Percentiles rank a stretch among this genome's conserved stretches.
These are phyloP conservation scores for Hypoxylon sp. DNA, from an alignment of 2,329 filamentous ascomycete genomes.

Conservation along the genomic window DNA sequence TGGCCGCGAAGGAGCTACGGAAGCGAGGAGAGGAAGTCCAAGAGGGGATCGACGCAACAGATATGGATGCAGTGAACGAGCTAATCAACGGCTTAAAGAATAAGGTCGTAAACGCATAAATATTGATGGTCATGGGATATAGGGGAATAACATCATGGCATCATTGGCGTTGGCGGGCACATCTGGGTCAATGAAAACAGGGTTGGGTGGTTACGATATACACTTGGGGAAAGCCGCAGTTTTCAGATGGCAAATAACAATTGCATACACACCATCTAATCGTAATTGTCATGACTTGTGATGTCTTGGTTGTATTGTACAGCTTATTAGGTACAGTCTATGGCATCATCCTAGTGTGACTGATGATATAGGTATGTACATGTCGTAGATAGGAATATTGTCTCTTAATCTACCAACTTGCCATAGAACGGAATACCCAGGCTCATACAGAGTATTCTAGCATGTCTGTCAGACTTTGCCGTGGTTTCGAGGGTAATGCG, in stretches of 20 bases:
- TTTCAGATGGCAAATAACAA: conserved; percentile 13
- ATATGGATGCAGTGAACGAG: conserved; percentile 89
- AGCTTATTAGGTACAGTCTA: conserved; percentile 47
- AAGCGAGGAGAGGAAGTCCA: conserved; percentile 68
- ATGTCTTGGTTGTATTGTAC: conserved; percentile 45
- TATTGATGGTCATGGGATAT: neutral
- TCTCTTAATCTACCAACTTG: conserved; percentile 66
- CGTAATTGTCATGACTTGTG: conserved; percentile 8
- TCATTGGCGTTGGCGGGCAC: conserved; percentile 42
- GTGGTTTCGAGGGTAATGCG: conserved; percentile 88
- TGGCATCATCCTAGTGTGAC: conserved; percentile 23
- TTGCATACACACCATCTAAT: conserved; percentile 4
- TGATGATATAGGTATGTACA: conserved; percentile 45
- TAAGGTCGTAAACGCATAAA: conserved; percentile 58
- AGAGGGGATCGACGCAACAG: conserved; percentile 78
- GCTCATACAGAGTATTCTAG: conserved; percentile 79
- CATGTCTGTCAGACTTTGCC: conserved; percentile 87
- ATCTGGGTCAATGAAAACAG: conserved; percentile 34
- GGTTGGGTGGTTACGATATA: conserved; percentile 31
- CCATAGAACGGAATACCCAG: conserved; percentile 87
- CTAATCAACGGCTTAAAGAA: conserved; percentile 78
- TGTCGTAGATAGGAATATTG: conserved; percentile 12
- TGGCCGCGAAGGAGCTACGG: conserved; percentile 72
- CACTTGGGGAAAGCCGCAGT: conserved; percentile 17
- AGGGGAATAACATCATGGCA: conserved; percentile 27